Conservation (phyloP, 2,329 filamentous ascomycete genomes). For the Colletotrichum cereale region DNA sequence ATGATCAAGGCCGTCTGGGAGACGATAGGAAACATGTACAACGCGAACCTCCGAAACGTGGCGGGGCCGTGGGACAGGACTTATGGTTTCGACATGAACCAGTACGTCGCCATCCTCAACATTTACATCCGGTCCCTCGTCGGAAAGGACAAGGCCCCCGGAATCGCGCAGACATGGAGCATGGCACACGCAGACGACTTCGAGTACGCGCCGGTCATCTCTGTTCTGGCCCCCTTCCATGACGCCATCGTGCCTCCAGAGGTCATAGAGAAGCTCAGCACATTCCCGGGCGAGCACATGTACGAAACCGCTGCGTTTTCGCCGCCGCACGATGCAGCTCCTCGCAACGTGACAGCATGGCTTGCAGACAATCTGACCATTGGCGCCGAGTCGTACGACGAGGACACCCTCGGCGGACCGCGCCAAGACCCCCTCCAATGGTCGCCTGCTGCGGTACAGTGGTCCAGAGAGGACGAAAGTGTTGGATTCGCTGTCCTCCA, state of each 20-base stretch:
- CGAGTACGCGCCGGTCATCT: constrained; percentile 67
- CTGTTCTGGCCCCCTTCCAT: constrained; percentile 64
- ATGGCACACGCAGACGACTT: constrained; percentile 72
- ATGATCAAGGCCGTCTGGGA: constrained; percentile 69
- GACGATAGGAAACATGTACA: constrained; percentile 64
- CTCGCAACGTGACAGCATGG: constrained; percentile 71
- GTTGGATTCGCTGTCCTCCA: constrained; percentile 52
- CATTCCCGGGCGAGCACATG: constrained; percentile 65
- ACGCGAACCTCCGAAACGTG: constrained; percentile 69
- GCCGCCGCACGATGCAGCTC: constrained; percentile 68
- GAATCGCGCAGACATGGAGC: constrained; percentile 48
- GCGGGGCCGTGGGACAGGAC: constrained; percentile 74
- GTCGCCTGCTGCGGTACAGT: constrained; percentile 71
- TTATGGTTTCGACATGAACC: constrained; percentile 74
- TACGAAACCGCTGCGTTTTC: constrained; percentile 66
- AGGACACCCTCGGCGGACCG: constrained; percentile 67
- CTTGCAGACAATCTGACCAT: constrained; percentile 68
- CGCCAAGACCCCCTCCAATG: constrained; percentile 64
- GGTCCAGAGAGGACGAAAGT: constrained; percentile 55
- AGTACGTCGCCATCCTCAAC: constrained; percentile 68
- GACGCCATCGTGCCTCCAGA: constrained; percentile 57
- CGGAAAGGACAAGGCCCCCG: constrained; percentile 57
- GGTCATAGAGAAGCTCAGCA: constrained; percentile 54
- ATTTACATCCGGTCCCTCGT: constrained; percentile 70
- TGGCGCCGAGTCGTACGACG: constrained; percentile 68